phyloP scores from a whole-genome alignment of 2,329 filamentous ascomycete species.

The Talaromyces sp. region DNA sequence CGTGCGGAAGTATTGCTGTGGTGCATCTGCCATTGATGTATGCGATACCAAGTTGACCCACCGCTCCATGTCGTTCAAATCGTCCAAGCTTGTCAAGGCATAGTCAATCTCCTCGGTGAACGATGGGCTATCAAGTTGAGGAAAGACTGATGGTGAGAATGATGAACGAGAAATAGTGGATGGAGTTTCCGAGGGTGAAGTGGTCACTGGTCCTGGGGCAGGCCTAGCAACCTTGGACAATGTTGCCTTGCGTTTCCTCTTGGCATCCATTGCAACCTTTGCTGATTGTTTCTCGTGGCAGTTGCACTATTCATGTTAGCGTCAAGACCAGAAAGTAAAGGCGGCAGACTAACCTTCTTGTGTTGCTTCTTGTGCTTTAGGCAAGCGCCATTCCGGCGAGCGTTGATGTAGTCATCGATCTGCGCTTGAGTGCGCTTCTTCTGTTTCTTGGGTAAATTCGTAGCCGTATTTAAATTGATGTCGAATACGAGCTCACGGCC shows the following conservation, averaged over 20 bases:
- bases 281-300: constrained; percentile 36
- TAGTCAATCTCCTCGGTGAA: constrained; percentile 8
- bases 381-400: constrained; percentile 44
- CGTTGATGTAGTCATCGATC: constrained; percentile 46
- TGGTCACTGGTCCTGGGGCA: background rate
- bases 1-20: background rate
- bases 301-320: constrained; percentile 37
- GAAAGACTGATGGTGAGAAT: background rate
- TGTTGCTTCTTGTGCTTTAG: constrained; percentile 47
- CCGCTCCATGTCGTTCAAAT: background rate
- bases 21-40: background rate
- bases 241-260: background rate
- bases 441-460: constrained; percentile 44
- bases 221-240: background rate
- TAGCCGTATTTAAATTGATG: constrained; percentile 44
- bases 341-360: constrained; percentile 36
- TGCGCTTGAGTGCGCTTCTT: constrained; percentile 43
- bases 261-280: background rate
- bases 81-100: constrained; percentile 3
- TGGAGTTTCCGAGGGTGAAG: background rate
- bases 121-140: constrained; percentile 3
- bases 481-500: constrained; percentile 43
- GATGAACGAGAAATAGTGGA: constrained; percentile 9
- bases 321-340: background rate
- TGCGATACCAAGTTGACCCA: background rate